Evolutionary conservation across 192 early-diverging fungal genomes (phyloP).

Genomic region (Backusella liffmaniae): DNA sequence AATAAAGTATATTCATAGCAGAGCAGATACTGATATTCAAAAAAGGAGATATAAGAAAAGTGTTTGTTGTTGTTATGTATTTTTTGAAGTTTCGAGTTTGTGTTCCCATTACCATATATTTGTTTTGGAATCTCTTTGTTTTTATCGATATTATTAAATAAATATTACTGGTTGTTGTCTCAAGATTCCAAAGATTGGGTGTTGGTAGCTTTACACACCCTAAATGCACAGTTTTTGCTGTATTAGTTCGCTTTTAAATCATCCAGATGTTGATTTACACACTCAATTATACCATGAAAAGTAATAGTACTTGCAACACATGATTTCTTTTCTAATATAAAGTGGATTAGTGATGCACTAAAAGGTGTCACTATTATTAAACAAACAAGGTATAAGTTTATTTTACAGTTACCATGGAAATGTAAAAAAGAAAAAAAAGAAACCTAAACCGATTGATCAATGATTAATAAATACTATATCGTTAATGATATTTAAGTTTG

Average conservation of each 20-base stretch:
- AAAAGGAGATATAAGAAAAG: slow-evolving; percentile 5
- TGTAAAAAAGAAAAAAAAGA: not conserved
- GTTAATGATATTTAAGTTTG: not conserved
- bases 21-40: not conserved
- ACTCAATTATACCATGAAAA: slow-evolving; percentile 4
- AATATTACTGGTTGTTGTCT: not conserved
- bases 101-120: slow-evolving; percentile 5
- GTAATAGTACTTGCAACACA: not conserved
- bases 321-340: not conserved
- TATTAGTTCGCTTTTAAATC: not conserved
- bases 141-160: slow-evolving; percentile 8
- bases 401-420: not conserved
- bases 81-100: slow-evolving; percentile 7
- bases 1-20: not conserved
- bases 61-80: slow-evolving; percentile 6
- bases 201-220: not conserved
- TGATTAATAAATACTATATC: not conserved
- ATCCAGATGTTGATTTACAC: not conserved
- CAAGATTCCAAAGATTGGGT: not conserved
- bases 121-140: slow-evolving; percentile 10
- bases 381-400: not conserved
- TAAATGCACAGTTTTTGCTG: not conserved
- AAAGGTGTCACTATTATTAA: not conserved
- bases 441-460: not conserved
- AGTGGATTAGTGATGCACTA: not conserved